Base-by-base conservation (phyloP, 805 yeast genomes). In the Cyberlindnera mycetangii region DNA sequence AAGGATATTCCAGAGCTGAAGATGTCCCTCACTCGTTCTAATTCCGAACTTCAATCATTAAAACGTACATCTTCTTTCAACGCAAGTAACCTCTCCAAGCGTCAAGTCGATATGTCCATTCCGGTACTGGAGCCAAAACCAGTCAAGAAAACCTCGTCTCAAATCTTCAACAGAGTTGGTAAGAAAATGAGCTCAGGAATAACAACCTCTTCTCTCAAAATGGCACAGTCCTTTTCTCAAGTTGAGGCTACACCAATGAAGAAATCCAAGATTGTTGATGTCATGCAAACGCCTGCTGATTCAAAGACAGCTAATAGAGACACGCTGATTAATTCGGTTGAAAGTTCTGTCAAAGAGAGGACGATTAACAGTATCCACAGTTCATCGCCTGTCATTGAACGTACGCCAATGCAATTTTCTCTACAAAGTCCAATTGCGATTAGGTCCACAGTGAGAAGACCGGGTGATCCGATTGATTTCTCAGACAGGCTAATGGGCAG, bases 191-290 rank as follows among this genome's bases (percentile, higher is more conserved):
- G 41, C 31, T 31, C 53, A 12, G 55, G 45, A 34, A 35, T 33
- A 41, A 30, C 43, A 25, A 31, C 53, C n/a, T 33, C 47, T 2
- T 39, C 51, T 6, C 9, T 44, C 22, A 42, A 40, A 18, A 17
- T 45, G 9, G 34, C 39, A 4, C 42, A 45, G 17, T 48, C 60
- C 3, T 45, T 55, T n/a, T 49, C 56, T 3, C 63, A 59, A 39
- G 62, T 59, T 12, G 57, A 53, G n/a, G 60, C 51, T 3, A 59
- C 63, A 1, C 63, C 63, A 22, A 45, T 54, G 41, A 59, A 59
- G 44, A 51, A 52, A 17, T 44, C 47, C 5, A 56, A 48, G 20
- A 31, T 48, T 5, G 37, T 54, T 5, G 44, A 54, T 36, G 41
- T 53, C 12, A 37, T 54, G 25, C 36, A 48, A 10, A 57, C 60